Conservation (phyloP, 805 yeast genomes). For the Candida germanica region DNA sequence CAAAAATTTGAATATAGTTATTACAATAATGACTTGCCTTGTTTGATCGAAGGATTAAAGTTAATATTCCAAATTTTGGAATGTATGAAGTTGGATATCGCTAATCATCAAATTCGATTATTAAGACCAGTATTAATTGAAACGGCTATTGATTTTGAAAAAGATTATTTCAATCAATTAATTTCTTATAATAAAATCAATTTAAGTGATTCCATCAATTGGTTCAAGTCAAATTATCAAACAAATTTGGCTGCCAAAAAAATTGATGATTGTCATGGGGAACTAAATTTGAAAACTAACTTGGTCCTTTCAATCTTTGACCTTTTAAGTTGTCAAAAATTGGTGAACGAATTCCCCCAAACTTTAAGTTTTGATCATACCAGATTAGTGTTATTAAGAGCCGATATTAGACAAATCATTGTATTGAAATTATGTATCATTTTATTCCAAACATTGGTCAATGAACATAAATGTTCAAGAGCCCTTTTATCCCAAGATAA, state of each 20-base stretch:
- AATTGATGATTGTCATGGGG: conserved; percentile 3
- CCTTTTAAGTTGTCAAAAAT: conserved; percentile 71
- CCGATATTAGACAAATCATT: conserved; percentile 82
- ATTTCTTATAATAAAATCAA: conserved; percentile 55
- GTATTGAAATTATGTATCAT: conserved; percentile 74
- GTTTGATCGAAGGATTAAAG: conserved; percentile 72
- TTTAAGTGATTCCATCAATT: conserved; percentile 56
- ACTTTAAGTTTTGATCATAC: conserved; percentile 83
- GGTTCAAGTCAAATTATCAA: conserved; percentile 51
- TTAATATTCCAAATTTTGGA: conserved; percentile 80
- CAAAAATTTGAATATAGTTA: conserved; percentile 51
- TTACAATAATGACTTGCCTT: conserved; percentile 40
- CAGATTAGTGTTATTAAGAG: conserved; percentile 69
- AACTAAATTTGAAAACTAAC: conserved; percentile 8
- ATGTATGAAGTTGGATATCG: conserved; percentile 93
- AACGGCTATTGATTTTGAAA: conserved; percentile 85
- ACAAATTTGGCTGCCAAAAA: conserved; percentile 15
- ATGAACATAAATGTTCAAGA: conserved; percentile 25
- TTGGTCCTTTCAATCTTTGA: conserved; percentile 52
- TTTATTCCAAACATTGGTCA: conserved; percentile 65
- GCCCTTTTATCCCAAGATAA: conserved; percentile 32
- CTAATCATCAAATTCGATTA: conserved; percentile 88
- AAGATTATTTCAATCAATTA: conserved; percentile 67
- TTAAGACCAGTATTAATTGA: conserved; percentile 80
- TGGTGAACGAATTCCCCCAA: conserved; percentile 80